Percentiles rank a stretch among this genome's conserved stretches.
These are phyloP conservation scores for Nitzschia sp. DNA, from an alignment of 108 stramenopile species.

Conservation along the genomic window DNA sequence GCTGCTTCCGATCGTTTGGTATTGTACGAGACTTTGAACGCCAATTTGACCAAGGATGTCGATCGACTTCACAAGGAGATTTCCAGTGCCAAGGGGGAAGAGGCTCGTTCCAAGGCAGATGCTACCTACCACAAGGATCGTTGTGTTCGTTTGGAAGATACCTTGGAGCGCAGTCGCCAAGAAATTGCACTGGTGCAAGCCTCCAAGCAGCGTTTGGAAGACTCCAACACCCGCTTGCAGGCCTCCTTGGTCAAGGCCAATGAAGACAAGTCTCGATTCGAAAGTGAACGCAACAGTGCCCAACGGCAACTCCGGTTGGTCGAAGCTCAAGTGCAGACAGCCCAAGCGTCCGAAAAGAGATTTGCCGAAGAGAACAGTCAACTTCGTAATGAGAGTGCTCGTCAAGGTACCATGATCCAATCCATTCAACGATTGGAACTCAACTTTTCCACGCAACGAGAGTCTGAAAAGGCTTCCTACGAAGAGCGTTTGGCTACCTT, in stretches of 20 bases:
- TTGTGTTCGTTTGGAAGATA: conserved; percentile 52
- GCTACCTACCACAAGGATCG: conserved; percentile 62
- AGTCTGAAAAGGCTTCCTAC: conserved; percentile 51
- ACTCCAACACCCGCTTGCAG: conserved; percentile 55
- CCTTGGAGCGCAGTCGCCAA: conserved; percentile 47
- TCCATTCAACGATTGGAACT: conserved; percentile 81
- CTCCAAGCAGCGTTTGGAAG: conserved; percentile 54
- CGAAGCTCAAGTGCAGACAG: conserved; percentile 64
- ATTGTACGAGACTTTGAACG: conserved; percentile 58
- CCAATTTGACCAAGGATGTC: conserved; percentile 58
- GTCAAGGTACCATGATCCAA: conserved; percentile 68
- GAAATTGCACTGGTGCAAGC: conserved; percentile 44
- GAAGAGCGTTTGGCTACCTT: conserved; percentile 48
- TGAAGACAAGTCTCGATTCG: conserved; percentile 42
- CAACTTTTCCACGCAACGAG: conserved; percentile 60
- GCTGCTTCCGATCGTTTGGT: conserved; percentile 56
- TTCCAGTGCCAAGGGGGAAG: conserved; percentile 49
- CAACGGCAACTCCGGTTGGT: conserved; percentile 56
- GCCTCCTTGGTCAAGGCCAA: conserved; percentile 53
- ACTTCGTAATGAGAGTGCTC: conserved; percentile 66
- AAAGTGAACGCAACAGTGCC: conserved; percentile 50
- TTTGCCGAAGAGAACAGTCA: conserved; percentile 50
- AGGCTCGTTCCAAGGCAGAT: conserved; percentile 62
- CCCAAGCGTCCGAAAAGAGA: conserved; percentile 59
- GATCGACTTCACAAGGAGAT: conserved; percentile 54